Conservation (phyloP, 441 rosid genomes). For the Pelargonium citronellum region DNA sequence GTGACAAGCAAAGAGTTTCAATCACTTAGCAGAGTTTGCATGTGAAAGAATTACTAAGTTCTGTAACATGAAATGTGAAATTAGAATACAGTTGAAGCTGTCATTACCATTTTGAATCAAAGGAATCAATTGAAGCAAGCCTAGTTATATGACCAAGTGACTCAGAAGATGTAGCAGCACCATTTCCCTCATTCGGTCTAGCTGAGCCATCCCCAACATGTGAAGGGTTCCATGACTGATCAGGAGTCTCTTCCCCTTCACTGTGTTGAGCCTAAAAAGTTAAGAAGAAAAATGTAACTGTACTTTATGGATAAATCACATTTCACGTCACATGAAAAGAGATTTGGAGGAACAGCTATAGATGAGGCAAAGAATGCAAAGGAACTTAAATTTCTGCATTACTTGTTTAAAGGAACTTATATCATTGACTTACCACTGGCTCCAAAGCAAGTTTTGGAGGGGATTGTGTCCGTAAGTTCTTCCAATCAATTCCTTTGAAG, state of each 20-base stretch:
- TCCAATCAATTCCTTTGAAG: constrained; percentile 84
- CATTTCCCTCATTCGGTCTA: constrained; percentile 21
- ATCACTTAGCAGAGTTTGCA: not conserved
- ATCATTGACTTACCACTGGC: constrained; percentile 38
- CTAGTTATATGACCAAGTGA: constrained; percentile 26
- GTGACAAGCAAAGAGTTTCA: not conserved
- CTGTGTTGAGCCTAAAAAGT: constrained; percentile 16
- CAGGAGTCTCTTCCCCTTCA: constrained; percentile 24
- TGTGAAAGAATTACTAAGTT: not conserved
- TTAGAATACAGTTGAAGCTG: constrained; percentile 18
- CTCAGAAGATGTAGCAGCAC: constrained; percentile 22
- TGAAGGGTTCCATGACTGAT: constrained; percentile 26
- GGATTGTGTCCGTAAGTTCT: constrained; percentile 53
- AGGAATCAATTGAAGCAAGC: constrained; percentile 31
- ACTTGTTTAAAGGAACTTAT: not conserved
- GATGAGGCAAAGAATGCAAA: not conserved
- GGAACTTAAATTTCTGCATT: not conserved
- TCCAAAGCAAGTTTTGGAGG: constrained; percentile 87
- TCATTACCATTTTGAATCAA: constrained; percentile 41
- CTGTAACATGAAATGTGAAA: constrained; percentile 13
- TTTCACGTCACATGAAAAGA: not conserved
- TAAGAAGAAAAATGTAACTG: not conserved
- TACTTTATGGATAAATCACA: not conserved
- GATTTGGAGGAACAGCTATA: not conserved
- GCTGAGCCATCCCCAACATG: constrained; percentile 22